A percentile compares a stretch with the other conserved stretches of the same genome.
These are phyloP conservation scores for Truncatella angustata DNA, from an alignment of 2,329 filamentous ascomycete genomes.

Conservation along the genomic window DNA sequence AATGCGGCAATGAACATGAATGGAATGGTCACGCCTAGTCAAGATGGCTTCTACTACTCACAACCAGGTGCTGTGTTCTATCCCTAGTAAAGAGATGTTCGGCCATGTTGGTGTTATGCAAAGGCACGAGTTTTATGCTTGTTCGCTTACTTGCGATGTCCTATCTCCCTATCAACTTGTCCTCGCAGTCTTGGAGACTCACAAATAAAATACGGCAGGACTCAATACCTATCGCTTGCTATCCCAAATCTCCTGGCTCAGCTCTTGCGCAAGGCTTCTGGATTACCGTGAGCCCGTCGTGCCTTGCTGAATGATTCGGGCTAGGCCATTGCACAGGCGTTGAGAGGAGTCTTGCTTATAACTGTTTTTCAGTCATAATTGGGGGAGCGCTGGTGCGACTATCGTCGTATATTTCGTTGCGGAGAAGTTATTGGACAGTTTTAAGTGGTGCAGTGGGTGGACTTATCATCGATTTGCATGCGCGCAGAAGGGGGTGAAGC, in stretches of 20 bases:
- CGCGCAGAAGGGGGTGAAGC: not conserved
- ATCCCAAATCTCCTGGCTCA: not conserved
- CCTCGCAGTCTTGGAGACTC: no score
- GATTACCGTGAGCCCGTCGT: conserved; percentile 1
- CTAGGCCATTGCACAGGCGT: conserved; percentile 13
- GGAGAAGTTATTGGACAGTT: not conserved
- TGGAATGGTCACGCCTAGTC: conserved; percentile 73
- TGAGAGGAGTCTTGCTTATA: conserved; percentile 13
- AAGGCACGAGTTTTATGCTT: conserved; percentile 12
- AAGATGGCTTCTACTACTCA: conserved; percentile 70
- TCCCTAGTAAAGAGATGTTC: conserved; percentile 45
- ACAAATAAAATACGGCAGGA: no score
- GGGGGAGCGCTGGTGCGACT: not conserved
- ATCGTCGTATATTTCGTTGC: not conserved
- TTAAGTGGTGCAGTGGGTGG: not conserved
- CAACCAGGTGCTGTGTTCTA: conserved; percentile 62
- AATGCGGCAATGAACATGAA: conserved; percentile 65
- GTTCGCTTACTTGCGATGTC: not conserved
- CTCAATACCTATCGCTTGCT: not conserved
- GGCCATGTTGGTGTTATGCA: no score
- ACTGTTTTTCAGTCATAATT: conserved; percentile 5
- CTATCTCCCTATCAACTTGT: not conserved
- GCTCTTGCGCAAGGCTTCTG: not conserved
- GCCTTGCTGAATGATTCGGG: conserved; percentile 3
- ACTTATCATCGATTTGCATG: not conserved